Conservation (phyloP, 139 green algal species). For the Mesostigma viride region DNA sequence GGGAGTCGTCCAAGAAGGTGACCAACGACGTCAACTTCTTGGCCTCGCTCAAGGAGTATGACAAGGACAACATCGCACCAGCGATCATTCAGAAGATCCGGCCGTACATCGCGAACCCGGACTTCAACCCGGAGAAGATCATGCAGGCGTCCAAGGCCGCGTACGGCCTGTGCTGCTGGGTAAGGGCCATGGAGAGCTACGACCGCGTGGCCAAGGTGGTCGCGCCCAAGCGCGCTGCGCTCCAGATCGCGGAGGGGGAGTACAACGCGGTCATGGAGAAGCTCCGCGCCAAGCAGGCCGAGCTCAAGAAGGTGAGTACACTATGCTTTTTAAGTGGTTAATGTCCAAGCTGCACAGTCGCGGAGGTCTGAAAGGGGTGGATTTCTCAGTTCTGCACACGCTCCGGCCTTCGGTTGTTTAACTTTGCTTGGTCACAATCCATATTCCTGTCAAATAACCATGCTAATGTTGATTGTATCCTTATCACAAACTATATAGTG, state of each 20-base stretch:
- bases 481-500: too few relatives aligned
- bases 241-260: slow-evolving; percentile 42
- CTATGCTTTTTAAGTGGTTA: too few relatives aligned
- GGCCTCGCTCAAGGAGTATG: slow-evolving; percentile 36
- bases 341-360: too few relatives aligned
- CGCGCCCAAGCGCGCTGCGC: slow-evolving; percentile 38
- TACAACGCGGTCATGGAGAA: slow-evolving; percentile 43
- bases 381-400: too few relatives aligned
- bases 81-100: slow-evolving; percentile 52
- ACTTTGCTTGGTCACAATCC: too few relatives aligned
- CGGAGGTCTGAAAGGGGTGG: too few relatives aligned
- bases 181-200: slow-evolving; percentile 45
- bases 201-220: slow-evolving; percentile 47
- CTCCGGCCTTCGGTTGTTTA: too few relatives aligned
- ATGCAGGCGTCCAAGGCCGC: slow-evolving; percentile 52
- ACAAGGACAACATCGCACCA: slow-evolving; percentile 49
- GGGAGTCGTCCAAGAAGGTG: slow-evolving; percentile 43
- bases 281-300: slow-evolving; percentile 52
- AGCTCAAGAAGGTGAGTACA: slow-evolving; percentile 37
- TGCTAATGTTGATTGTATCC: too few relatives aligned
- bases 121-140: slow-evolving; percentile 54
- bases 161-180: slow-evolving; percentile 55
- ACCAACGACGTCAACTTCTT: slow-evolving; percentile 45
- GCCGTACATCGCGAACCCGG: slow-evolving; percentile 45
- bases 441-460: too few relatives aligned